Percentiles rank a stretch among this genome's conserved stretches.
phyloP scores from a whole-genome alignment of 352 stramenopile species.

The Phytopythium vexans region DNA sequence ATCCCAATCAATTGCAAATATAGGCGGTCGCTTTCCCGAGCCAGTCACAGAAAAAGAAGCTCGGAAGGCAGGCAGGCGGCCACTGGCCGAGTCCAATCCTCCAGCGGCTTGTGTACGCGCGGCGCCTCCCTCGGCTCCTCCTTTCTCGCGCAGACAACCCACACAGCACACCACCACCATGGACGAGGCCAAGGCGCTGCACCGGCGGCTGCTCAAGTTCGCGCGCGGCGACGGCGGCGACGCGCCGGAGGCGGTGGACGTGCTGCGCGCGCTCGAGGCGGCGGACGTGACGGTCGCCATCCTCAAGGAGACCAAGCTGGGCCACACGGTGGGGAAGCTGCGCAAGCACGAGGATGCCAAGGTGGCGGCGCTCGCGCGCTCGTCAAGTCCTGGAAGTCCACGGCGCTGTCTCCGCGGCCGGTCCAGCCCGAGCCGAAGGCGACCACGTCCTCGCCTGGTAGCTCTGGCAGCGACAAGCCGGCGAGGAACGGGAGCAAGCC shows the following conservation, averaged over 20 bases:
- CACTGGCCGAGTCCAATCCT: too few relatives aligned
- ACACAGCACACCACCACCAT: conserved; percentile 25
- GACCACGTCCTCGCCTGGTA: conserved; percentile 6
- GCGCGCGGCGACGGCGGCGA: conserved; percentile 58
- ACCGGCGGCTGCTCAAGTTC: conserved; percentile 74
- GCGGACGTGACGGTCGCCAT: conserved; percentile 56
- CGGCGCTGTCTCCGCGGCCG: conserved; percentile 51
- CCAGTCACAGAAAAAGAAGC: conserved; percentile 2
- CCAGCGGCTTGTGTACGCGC: too few relatives aligned
- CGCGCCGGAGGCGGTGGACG: conserved; percentile 51
- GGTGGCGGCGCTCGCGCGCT: conserved; percentile 74
- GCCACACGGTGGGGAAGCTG: conserved; percentile 84
- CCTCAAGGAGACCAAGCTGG: conserved; percentile 84
- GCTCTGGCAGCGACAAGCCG: conserved; percentile 21
- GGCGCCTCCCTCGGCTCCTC: too few relatives aligned
- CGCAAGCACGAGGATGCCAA: conserved; percentile 86
- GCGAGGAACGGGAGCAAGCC: conserved; percentile 15
- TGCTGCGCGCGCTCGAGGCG: conserved; percentile 60
- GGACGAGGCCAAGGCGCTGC: conserved; percentile 64
- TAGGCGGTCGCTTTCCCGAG: neutral
- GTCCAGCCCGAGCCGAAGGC: conserved; percentile 24
- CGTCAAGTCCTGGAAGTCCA: conserved; percentile 87
- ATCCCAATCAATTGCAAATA: too few relatives aligned
- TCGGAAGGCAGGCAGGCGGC: too few relatives aligned
- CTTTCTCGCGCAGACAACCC: neutral